These are phyloP conservation scores for Penicillium daleae DNA, from an alignment of 495 filamentous ascomycete genomes.

Conservation along the genomic window DNA sequence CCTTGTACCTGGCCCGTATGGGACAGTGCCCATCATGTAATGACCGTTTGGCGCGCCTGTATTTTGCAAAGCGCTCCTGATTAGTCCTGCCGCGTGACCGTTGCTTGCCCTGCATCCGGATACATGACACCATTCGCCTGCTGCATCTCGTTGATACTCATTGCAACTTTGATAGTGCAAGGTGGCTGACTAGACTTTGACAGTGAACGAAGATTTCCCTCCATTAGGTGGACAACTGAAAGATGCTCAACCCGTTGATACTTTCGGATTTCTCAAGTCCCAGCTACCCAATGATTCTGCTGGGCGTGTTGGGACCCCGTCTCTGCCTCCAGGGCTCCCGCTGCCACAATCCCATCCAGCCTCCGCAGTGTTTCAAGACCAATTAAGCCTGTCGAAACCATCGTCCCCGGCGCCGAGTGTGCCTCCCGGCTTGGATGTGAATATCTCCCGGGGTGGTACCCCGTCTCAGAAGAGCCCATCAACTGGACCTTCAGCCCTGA, in stretches of 20 bases:
- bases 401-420: constrained; percentile 37
- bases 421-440: constrained; percentile 36
- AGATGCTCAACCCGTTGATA: constrained; percentile 43
- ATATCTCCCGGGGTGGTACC: constrained; percentile 35
- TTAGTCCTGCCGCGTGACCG: constrained; percentile 13
- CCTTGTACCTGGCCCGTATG: constrained; percentile 37
- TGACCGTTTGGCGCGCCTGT: constrained; percentile 38
- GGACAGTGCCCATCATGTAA: constrained; percentile 42
- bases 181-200: constrained; percentile 7
- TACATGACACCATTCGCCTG: not conserved
- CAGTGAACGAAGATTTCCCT: constrained; percentile 58
- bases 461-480: constrained; percentile 27
- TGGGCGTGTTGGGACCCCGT: constrained; percentile 57
- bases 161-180: not conserved
- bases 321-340: constrained; percentile 68
- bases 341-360: constrained; percentile 58
- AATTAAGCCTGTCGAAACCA: constrained; percentile 37
- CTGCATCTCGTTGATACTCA: constrained; percentile 6
- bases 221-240: constrained; percentile 47
- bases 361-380: constrained; percentile 42
- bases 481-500: constrained; percentile 28
- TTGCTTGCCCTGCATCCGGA: constrained; percentile 13
- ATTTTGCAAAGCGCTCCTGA: constrained; percentile 18
- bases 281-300: constrained; percentile 41
- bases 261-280: constrained; percentile 51